phyloP scores from a whole-genome alignment of 2,329 filamentous ascomycete genomes.

The Botrytis cinerea region DNA sequence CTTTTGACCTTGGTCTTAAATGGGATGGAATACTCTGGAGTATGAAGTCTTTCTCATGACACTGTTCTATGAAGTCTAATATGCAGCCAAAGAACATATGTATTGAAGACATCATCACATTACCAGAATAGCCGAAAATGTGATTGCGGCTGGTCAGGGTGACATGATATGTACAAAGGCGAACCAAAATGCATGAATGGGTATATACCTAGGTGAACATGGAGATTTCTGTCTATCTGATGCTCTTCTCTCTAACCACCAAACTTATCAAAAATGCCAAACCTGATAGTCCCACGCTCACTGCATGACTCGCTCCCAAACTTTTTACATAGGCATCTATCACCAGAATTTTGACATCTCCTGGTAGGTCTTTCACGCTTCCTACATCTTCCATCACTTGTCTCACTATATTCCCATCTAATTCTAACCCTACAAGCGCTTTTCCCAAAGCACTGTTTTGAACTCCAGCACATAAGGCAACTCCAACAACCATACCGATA shows the following conservation, averaged over 20 bases:
- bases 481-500: constrained; percentile 33
- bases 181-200: not conserved
- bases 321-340: constrained; percentile 34
- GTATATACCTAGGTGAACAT: not conserved
- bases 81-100: too few relatives aligned
- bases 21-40: not conserved
- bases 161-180: not conserved
- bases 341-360: constrained; percentile 28
- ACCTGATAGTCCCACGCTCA: constrained; percentile 27
- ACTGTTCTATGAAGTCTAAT: not conserved
- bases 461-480: constrained; percentile 26
- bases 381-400: constrained; percentile 32
- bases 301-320: constrained; percentile 34
- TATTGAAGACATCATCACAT: not conserved
- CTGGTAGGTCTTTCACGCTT: constrained; percentile 27
- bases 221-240: constrained; percentile 3
- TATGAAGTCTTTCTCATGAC: not conserved
- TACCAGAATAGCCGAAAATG: not conserved
- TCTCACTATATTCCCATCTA: constrained; percentile 27
- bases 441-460: constrained; percentile 17
- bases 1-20: not conserved
- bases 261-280: constrained; percentile 23
- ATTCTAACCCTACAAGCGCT: not conserved
- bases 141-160: not conserved
- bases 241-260: constrained; percentile 18